These are phyloP conservation scores for Calonectria multiphialidica DNA, from an alignment of 2,329 filamentous ascomycete species.

Conservation along the genomic window DNA sequence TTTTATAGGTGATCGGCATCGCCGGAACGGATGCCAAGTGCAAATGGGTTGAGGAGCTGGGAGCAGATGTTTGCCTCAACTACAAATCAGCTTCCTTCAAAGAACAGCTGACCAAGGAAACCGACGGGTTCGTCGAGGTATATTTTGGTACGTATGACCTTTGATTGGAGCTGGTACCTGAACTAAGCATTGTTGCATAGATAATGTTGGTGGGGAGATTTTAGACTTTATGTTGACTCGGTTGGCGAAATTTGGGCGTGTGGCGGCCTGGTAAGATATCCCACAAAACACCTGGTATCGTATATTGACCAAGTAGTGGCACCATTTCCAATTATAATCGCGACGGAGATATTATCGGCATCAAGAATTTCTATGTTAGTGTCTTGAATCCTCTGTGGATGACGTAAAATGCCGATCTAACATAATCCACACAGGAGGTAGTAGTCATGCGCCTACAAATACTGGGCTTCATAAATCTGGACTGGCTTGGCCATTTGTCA, in stretches of 20 bases:
- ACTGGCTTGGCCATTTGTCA: neutral
- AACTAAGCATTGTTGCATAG: neutral
- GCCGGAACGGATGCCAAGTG: neutral
- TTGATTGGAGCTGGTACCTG: fast-evolving
- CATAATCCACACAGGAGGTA: neutral
- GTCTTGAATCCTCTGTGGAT: neutral
- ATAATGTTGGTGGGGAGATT: neutral
- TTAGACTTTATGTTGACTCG: neutral
- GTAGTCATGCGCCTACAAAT: neutral
- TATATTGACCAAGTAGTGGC: neutral
- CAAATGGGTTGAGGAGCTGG: neutral
- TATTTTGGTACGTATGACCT: neutral
- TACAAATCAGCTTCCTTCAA: neutral
- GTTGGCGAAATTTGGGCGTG: neutral
- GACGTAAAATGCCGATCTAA: neutral
- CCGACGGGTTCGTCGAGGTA: neutral
- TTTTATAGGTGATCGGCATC: neutral
- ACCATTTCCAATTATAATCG: neutral
- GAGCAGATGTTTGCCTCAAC: neutral
- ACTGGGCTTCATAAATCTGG: neutral
- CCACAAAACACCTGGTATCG: neutral
- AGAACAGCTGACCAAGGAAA: neutral
- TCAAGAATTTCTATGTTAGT: neutral
- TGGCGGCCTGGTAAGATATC: neutral
- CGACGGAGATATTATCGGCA: neutral